Evolutionary conservation across 495 filamentous ascomycete genomes (phyloP).

Genomic region (Daldinia childiae): DNA sequence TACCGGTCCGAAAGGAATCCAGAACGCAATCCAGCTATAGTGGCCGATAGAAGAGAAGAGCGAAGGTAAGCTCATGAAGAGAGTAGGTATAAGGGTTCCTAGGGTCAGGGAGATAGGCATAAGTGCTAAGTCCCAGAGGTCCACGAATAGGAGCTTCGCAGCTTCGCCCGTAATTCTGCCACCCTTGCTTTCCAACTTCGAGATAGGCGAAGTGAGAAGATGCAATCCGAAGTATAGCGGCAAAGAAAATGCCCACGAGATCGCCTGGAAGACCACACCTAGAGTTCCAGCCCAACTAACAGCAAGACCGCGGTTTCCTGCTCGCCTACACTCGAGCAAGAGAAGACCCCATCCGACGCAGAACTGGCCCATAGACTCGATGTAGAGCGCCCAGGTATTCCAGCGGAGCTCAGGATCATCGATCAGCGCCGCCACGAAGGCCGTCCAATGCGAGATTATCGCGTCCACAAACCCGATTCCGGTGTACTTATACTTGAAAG

Average conservation of each 20-base stretch:
- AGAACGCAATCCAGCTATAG: conserved; percentile 66
- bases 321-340: conserved; percentile 64
- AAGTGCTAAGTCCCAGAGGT: conserved; percentile 56
- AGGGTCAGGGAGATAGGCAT: conserved; percentile 60
- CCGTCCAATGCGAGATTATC: conserved; percentile 54
- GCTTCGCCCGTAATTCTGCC: conserved; percentile 46
- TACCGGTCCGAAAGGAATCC: conserved; percentile 67
- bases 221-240: conserved; percentile 64
- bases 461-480: conserved; percentile 60
- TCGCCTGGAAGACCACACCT: conserved; percentile 63
- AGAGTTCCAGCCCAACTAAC: conserved; percentile 62
- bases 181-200: conserved; percentile 41
- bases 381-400: conserved; percentile 56
- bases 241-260: conserved; percentile 62
- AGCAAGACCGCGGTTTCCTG: conserved; percentile 62
- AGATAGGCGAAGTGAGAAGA: conserved; percentile 62
- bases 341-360: conserved; percentile 65
- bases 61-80: conserved; percentile 62
- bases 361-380: conserved; percentile 64
- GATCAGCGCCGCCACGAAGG: conserved; percentile 66
- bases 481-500: conserved; percentile 54
- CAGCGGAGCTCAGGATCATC: conserved; percentile 57
- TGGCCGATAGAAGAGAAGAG: conserved; percentile 60
- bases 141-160: conserved; percentile 55
- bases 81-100: conserved; percentile 61